phyloP scores from a whole-genome alignment of 257 asterid genomes.

The Solanum chilense region DNA sequence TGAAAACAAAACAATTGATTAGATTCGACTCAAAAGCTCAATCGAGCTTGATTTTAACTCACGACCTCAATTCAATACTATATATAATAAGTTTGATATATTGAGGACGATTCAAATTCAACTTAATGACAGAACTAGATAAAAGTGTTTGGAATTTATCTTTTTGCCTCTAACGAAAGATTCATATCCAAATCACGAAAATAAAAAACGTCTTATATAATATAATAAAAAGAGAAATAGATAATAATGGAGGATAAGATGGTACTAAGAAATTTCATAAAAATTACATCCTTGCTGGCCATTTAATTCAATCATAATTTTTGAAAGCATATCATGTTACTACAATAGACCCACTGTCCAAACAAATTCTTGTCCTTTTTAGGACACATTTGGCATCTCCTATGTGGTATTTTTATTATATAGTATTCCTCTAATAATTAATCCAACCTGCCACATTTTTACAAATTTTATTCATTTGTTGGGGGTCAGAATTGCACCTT shows the following conservation, averaged over 20 bases:
- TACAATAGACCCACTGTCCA: constrained; percentile 1
- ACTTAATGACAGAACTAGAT: background rate
- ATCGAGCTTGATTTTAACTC: background rate
- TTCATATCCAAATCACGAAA: background rate
- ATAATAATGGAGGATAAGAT: background rate
- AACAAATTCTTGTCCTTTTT: constrained; percentile 4
- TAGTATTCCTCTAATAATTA: background rate
- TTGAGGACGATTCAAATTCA: background rate
- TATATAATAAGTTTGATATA: background rate
- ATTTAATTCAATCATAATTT: constrained; percentile 3
- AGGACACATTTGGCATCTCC: constrained; percentile 18
- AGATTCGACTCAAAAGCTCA: background rate
- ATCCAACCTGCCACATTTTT: background rate
- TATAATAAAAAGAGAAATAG: background rate
- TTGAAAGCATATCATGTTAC: constrained; percentile 21
- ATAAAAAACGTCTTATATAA: background rate
- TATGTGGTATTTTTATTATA: background rate
- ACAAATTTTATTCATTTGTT: background rate
- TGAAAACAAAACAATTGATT: background rate
- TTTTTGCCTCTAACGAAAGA: background rate
- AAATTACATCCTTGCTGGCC: background rate
- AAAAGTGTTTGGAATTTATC: background rate
- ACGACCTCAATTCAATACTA: background rate
- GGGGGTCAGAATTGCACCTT: background rate
- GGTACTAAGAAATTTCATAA: background rate